These are phyloP conservation scores for Aphanomyces euteiches DNA, from an alignment of 352 stramenopile species.

Conservation along the genomic window DNA sequence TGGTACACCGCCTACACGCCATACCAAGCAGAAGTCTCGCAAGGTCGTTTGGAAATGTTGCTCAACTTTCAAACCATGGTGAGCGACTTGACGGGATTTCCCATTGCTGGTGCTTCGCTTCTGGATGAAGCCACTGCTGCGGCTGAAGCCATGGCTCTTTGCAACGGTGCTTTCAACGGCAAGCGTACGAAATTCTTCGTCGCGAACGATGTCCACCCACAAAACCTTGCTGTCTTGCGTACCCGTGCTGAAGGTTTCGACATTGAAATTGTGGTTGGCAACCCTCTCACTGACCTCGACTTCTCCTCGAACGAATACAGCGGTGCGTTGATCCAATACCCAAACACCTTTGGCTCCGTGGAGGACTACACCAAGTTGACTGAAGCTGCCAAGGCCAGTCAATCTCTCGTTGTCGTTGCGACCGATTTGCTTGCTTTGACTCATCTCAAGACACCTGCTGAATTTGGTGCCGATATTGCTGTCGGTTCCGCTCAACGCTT, in stretches of 20 bases:
- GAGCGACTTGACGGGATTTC: slow-evolving; percentile 93
- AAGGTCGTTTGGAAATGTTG: slow-evolving; percentile 98
- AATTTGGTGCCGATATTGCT: slow-evolving; percentile 97
- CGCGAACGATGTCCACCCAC: slow-evolving; percentile 85
- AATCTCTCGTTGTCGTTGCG: slow-evolving; percentile 93
- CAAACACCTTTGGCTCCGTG: slow-evolving; percentile 96
- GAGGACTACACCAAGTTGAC: slow-evolving; percentile 91
- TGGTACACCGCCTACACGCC: slow-evolving; percentile 99
- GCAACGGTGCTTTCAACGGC: slow-evolving; percentile 88
- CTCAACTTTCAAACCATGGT: slow-evolving; percentile 99
- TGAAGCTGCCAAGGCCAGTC: slow-evolving; percentile 71
- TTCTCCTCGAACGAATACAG: slow-evolving; percentile 88
- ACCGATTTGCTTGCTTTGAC: slow-evolving; percentile 96
- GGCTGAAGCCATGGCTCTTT: slow-evolving; percentile 97
- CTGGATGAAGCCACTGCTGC: slow-evolving; percentile 99
- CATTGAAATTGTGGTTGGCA: slow-evolving; percentile 93
- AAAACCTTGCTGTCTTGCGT: slow-evolving; percentile 91
- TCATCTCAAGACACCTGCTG: slow-evolving; percentile 90
- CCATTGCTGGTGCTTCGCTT: slow-evolving; percentile 96
- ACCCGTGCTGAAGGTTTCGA: slow-evolving; percentile 88
- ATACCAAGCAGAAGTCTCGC: slow-evolving; percentile 99
- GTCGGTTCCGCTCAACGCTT: slow-evolving; percentile 98
- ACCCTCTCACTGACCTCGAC: slow-evolving; percentile 68
- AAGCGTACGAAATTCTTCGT: slow-evolving; percentile 97
- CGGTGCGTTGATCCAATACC: slow-evolving; percentile 98